Percentiles rank a stretch among this genome's conserved stretches.
phyloP scores from a whole-genome alignment of 2,329 filamentous ascomycete species.

The Delphinella strobiligena region DNA sequence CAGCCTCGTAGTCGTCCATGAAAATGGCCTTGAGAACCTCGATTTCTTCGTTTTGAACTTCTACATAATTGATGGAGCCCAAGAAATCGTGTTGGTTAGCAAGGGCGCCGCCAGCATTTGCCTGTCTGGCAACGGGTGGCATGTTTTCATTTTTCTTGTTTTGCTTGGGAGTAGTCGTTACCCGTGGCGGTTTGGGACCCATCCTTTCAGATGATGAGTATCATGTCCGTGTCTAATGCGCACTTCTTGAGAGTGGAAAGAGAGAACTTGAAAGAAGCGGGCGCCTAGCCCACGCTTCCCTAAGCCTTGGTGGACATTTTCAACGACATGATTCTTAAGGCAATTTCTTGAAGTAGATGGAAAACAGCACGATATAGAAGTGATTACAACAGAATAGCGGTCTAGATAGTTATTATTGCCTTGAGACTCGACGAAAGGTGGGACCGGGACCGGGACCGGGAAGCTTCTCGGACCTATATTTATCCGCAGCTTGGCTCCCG shows the following conservation, averaged over 20 bases:
- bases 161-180: conserved; percentile 14
- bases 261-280: conserved; percentile 24
- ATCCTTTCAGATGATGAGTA: conserved; percentile 24
- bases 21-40: conserved; percentile 80
- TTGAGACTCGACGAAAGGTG: background rate
- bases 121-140: conserved; percentile 9
- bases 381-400: no score
- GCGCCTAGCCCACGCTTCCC: conserved; percentile 37
- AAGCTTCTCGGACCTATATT: background rate
- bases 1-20: conserved; percentile 71
- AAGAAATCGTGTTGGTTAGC: conserved; percentile 8
- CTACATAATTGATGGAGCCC: conserved; percentile 51
- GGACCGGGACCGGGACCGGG: background rate
- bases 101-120: conserved; percentile 3
- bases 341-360: background rate
- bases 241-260: conserved; percentile 5
- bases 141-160: conserved; percentile 17
- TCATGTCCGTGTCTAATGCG: conserved; percentile 3
- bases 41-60: conserved; percentile 79
- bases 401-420: no score
- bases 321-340: background rate
- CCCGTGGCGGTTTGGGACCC: conserved; percentile 35
- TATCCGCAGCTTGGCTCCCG: no score
- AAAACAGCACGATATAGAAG: background rate
- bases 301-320: conserved; percentile 22